Conservation (phyloP, 2,329 filamentous ascomycete genomes). For the Dothideomycetidae sp. region DNA sequence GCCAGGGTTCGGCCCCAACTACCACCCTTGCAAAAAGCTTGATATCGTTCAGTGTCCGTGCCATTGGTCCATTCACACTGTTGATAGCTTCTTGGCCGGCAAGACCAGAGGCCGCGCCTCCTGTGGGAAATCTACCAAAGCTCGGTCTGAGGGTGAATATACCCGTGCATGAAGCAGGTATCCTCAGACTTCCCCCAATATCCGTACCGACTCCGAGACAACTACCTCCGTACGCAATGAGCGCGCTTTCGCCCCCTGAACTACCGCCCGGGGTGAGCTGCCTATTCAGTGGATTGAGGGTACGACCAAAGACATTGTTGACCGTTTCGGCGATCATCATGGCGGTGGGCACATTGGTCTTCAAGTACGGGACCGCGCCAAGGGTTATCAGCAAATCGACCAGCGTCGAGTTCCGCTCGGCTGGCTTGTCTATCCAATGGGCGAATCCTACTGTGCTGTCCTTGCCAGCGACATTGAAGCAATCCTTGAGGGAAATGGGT, state of each 20-base stretch:
- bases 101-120: slow-evolving; percentile 40
- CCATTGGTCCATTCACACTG: slow-evolving; percentile 51
- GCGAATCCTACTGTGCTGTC: slow-evolving; percentile 52
- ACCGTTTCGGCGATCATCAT: slow-evolving; percentile 57
- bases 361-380: slow-evolving; percentile 54
- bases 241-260: slow-evolving; percentile 52
- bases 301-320: slow-evolving; percentile 49
- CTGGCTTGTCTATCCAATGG: slow-evolving; percentile 46
- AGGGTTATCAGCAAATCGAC: slow-evolving; percentile 43
- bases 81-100: slow-evolving; percentile 51
- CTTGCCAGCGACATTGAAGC: slow-evolving; percentile 48
- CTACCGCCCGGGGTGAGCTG: slow-evolving; percentile 48
- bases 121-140: slow-evolving; percentile 46
- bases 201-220: slow-evolving; percentile 50
- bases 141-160: slow-evolving; percentile 45
- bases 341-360: slow-evolving; percentile 55
- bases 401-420: slow-evolving; percentile 40
- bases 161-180: slow-evolving; percentile 43
- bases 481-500: slow-evolving; percentile 55
- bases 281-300: slow-evolving; percentile 45
- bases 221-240: slow-evolving; percentile 46
- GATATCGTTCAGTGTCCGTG: slow-evolving; percentile 39
- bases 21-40: slow-evolving; percentile 29
- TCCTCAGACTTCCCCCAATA: slow-evolving; percentile 44
- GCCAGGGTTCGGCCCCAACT: slow-evolving; percentile 35